Base-by-base conservation (phyloP, 1,284 basidiomycete species). In the Kwoniella shivajii region DNA sequence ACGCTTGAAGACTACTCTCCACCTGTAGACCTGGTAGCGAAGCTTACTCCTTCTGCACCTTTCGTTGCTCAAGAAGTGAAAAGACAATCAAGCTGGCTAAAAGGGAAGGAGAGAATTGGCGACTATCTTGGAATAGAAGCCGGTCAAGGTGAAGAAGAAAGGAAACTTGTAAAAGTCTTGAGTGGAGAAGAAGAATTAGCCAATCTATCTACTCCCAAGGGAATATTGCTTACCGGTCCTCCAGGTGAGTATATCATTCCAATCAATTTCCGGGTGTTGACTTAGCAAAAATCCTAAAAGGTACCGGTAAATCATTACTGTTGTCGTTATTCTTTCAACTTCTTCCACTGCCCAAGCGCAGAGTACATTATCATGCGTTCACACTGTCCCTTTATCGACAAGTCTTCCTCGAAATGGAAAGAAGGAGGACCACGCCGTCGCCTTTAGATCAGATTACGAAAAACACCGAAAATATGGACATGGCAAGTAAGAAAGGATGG, bases 341-440 rank as follows among this genome's bases (percentile, higher is more conserved):
- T 6, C 67, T 88, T 0, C 85, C 84, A 0, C 84, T 84, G 0
- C 80, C 78, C 1, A 88, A 88, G 71, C 78, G 82, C 2, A 80
- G 86, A 18, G 84, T 85, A 50, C 86, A 88, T 72, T 88, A 88
- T 74, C 85, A 83, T 70, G 81, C 86, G 57, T 84, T 88, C 61
- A 82, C 88, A 0, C 80, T 89, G 9, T 84, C 84, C 43, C 80
- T 89, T 9, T 88, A 88, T 73, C 83, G 84, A 51, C 78, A 60
- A 67, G 85, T 66, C 78, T 84, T 74, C 50, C 46, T 56, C 4
- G 76, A 77, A 57, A 63, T 74, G 60, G 63, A 70, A 51, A 49
- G 62, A 59, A 62, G 75, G 14, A 61, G 72, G 47, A 51, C 67
- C 26, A 71, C 61, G 30, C 63, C 69, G 9, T 41, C 59, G 4